Conservation (phyloP, 1,284 basidiomycete genomes). For the Cutaneotrichosporon sp. region DNA sequence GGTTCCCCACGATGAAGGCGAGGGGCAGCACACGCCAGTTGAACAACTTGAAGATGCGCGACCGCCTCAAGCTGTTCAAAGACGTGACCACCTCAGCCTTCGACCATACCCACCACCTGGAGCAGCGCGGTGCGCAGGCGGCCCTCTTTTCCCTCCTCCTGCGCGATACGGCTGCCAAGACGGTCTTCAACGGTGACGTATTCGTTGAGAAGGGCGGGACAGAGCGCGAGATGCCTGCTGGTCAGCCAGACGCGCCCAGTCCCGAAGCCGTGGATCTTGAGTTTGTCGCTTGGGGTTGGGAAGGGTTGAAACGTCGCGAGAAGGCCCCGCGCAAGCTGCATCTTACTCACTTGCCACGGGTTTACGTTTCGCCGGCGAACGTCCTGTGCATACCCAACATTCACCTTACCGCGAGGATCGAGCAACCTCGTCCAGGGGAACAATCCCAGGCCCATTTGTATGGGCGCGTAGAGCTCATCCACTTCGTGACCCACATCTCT, state of each 20-base stretch:
- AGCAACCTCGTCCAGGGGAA: conserved; percentile 10
- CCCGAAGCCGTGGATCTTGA: conserved; percentile 15
- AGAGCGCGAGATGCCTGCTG: conserved; percentile 9
- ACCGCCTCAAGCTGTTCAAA: conserved; percentile 53
- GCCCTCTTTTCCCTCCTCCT: conserved; percentile 36
- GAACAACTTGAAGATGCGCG: conserved; percentile 51
- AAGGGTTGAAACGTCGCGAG: conserved; percentile 3
- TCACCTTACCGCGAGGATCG: conserved; percentile 29
- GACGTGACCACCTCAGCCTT: conserved; percentile 61
- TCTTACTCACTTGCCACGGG: conserved; percentile 24
- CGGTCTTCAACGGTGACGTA: conserved; percentile 40
- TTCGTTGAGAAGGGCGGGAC: conserved; percentile 28
- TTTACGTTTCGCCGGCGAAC: conserved; percentile 43
- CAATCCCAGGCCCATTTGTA: conserved; percentile 24
- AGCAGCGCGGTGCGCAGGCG: conserved; percentile 37
- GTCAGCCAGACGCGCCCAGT: conserved; percentile 3
- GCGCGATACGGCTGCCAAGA: conserved; percentile 31
- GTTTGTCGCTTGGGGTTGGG: conserved; percentile 38
- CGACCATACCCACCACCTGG: conserved; percentile 51
- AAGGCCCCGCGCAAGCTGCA: background rate
- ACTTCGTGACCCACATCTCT: conserved; percentile 59
- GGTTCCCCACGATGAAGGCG: conserved; percentile 45
- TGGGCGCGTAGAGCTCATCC: conserved; percentile 28
- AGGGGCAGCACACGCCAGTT: conserved; percentile 50
- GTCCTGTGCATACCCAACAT: conserved; percentile 39